Base-by-base conservation (phyloP, 768 basidiomycete species). In the Brasilioporus rufonigricans region DNA sequence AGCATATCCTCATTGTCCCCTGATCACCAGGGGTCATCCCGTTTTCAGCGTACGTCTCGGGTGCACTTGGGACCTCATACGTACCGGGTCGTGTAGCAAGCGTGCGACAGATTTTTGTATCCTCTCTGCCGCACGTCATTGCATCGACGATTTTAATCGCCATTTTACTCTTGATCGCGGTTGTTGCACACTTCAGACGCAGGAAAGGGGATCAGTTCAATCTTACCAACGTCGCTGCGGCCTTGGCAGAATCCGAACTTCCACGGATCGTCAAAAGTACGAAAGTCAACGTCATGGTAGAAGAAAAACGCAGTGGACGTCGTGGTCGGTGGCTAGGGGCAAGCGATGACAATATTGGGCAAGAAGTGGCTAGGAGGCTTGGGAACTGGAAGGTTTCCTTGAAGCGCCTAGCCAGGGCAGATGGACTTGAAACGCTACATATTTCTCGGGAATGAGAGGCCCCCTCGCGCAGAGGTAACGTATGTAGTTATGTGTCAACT, bases 51-150 rank as follows among this genome's bases (percentile, higher is more conserved):
- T 59, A 61, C 24, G 32, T 61, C 36, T 50, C 58, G 5, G 58
- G 60, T 21, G 38, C 29, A 3, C 60, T 61, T 16, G 60, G 60
- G 10, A 49, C 33, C 0, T 31, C 57, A 5, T 61, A 61, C 44
- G 60, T 61, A 6, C 60, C 60, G 7, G 57, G 60, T 26, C 60
- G 58, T 14, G 10, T 61, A 14, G 60, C 60, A 33, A 56, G 18
- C 5, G 54, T 53, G 2, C 26, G 33, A 45, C 58, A 49, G 13
- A 46, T 61, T 4, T 61, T 60, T 12, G 58, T 57, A 7, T 61
- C 60, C 4, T 56, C 58, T 13, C 32, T 61, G 27, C 50, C 58
- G 31, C 58, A 56, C 32, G 54, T 53, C 45, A 21, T 61, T 27
- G 41, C 41, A 24, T 61, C 60, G 31, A 61, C 50, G 0, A 27